Evolutionary conservation across 305 asterid genomes (phyloP), one percentile per base, ranked within the genome.

Genomic region (Coffea humblotiana): DNA sequence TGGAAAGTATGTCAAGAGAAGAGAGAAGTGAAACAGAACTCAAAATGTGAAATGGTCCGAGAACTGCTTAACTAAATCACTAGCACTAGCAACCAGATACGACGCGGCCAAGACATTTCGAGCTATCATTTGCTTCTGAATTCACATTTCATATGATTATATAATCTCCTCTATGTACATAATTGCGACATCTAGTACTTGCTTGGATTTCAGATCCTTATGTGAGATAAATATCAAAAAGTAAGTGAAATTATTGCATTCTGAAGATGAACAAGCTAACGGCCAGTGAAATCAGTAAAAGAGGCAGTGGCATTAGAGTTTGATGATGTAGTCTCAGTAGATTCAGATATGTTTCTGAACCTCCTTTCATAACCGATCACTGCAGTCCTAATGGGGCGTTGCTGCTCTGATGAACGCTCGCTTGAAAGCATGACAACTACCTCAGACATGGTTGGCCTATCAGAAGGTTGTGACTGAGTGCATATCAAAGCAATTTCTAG

Each of bases 251-350:
- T 1, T 13, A 23, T 23, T 12, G 71, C 60, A 21, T 61, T 27
- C 12, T 67, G 66, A 78, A 19, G 77, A 72, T 23, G 60, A 54
- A 21, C 32, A 15, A 73, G 65, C 51, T 83, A 79, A 23, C 86
- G 86, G 37, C 86, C 86, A 21, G 82, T 64, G 74, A 83, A 80
- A 47, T 77, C 86, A 27, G 84, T 84, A 56, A 84, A 77, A 45
- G 86, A 77, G 47, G 86, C 86, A 18, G 82, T 84, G 47, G 86
- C 86, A 14, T 84, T 83, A 25, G 86, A 51, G 76, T 47, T 66
- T 32, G 75, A 48, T 18, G 79, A 73, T 73, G 21, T 43, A 15
- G 83, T 74, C 37, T 29, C 65, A 37, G 81, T 60, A 18, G 78
- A 32, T 9, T 23, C 25, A 0, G 80, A 67, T 47, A 58, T 52